Evolutionary conservation across 257 asterid genomes (phyloP).

Genomic region (Hygrophila difformis): DNA sequence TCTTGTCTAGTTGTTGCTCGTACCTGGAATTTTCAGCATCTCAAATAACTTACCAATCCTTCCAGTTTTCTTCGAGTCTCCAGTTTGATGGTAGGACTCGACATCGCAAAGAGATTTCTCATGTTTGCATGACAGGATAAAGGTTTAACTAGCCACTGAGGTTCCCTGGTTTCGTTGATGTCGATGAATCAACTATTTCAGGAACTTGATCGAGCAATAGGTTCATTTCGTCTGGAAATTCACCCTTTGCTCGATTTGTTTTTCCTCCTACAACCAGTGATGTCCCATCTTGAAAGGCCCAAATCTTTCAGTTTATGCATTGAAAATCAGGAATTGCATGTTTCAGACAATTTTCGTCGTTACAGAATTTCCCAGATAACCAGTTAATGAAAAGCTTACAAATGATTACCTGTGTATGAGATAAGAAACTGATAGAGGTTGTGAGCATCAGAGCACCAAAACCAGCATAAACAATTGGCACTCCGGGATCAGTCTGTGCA

Average conservation of each 20-base stretch:
- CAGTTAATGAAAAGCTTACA: background rate
- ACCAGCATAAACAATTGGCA: slow-evolving; percentile 75
- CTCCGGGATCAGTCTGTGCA: slow-evolving; percentile 80
- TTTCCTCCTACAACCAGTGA: slow-evolving; percentile 68
- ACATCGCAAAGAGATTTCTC: too few species aligned
- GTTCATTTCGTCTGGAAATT: slow-evolving; percentile 66
- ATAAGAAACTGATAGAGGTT: slow-evolving; percentile 74
- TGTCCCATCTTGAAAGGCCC: slow-evolving; percentile 86
- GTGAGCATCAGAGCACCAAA: slow-evolving; percentile 92
- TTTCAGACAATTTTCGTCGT: background rate
- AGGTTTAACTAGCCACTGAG: slow-evolving; percentile 34
- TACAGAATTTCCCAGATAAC: background rate
- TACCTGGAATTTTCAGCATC: too few species aligned
- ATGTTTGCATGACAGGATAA: background rate
- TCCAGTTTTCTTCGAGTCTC: background rate
- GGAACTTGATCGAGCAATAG: slow-evolving; percentile 70
- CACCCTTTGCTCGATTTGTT: slow-evolving; percentile 75
- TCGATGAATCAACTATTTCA: slow-evolving; percentile 48
- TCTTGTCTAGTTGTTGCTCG: too few species aligned
- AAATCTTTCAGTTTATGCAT: slow-evolving; percentile 34
- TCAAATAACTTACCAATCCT: too few species aligned
- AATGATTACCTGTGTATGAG: slow-evolving; percentile 71
- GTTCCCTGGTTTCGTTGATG: slow-evolving; percentile 27
- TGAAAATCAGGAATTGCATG: slow-evolving; percentile 9
- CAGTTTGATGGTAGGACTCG: background rate